These are phyloP conservation scores for Parastagonospora avenae DNA, from an alignment of 2,329 filamentous ascomycete species.

Conservation along the genomic window DNA sequence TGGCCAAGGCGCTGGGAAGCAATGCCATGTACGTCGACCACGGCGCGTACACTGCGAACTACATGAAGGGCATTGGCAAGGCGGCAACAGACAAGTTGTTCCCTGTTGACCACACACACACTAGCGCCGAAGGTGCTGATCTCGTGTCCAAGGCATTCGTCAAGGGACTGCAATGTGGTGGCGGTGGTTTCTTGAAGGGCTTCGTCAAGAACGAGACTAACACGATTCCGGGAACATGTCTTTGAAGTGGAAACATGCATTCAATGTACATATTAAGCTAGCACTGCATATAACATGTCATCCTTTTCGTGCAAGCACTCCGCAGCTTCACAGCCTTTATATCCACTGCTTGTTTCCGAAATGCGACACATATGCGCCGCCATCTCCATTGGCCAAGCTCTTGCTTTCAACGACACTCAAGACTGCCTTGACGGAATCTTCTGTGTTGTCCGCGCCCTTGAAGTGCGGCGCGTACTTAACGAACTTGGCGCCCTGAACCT, in stretches of 20 bases:
- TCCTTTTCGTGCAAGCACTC: background rate
- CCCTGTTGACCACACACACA: constrained; percentile 68
- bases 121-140: constrained; percentile 61
- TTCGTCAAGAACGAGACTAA: constrained; percentile 44
- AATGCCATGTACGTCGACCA: constrained; percentile 62
- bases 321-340: constrained; percentile 22
- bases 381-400: constrained; percentile 54
- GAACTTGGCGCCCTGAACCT: constrained; percentile 2
- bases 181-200: constrained; percentile 49
- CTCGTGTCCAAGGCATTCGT: constrained; percentile 63
- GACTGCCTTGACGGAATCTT: constrained; percentile 36
- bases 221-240: constrained; percentile 36
- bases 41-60: constrained; percentile 61
- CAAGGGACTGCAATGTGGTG: constrained; percentile 60
- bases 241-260: constrained; percentile 13
- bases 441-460: constrained; percentile 11
- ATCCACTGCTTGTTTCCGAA: constrained; percentile 60
- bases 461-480: constrained; percentile 19
- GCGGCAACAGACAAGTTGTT: constrained; percentile 59
- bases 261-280: background rate
- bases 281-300: too few species aligned
- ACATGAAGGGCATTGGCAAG: constrained; percentile 58
- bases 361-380: constrained; percentile 61
- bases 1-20: constrained; percentile 51
- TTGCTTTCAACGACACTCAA: constrained; percentile 42